phyloP scores from a whole-genome alignment of 1,139 yeast species.

The Blastobotrys malaysiensis region DNA sequence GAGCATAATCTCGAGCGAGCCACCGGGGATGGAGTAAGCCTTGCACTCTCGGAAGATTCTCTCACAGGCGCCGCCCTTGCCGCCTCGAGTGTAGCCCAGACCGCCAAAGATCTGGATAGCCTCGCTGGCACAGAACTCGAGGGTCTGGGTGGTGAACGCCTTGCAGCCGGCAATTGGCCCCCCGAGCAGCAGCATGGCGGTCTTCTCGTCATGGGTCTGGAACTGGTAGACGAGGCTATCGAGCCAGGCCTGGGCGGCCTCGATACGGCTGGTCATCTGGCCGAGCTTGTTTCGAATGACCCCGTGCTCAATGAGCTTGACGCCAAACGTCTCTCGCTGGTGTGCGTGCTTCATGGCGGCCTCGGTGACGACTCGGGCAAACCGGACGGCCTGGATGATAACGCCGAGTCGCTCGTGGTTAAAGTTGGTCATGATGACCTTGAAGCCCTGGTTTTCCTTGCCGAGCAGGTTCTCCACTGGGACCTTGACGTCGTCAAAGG shows the following conservation, averaged over 20 bases:
- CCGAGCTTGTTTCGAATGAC: conserved; percentile 42
- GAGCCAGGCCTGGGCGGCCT: conserved; percentile 37
- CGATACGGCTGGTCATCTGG: conserved; percentile 39
- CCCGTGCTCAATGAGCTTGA: conserved; percentile 38
- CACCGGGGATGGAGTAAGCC: conserved; percentile 43
- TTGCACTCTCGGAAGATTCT: conserved; percentile 41
- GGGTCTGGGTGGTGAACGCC: conserved; percentile 39
- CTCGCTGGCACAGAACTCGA: conserved; percentile 42
- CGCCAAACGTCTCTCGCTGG: conserved; percentile 41
- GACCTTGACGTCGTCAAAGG: conserved; percentile 42
- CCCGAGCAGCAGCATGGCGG: conserved; percentile 39
- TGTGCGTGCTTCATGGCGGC: conserved; percentile 41
- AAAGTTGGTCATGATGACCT: conserved; percentile 42
- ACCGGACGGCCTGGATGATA: conserved; percentile 37
- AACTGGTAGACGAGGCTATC: conserved; percentile 37
- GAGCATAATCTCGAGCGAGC: conserved; percentile 43
- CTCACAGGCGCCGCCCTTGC: conserved; percentile 41
- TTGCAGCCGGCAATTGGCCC: conserved; percentile 43
- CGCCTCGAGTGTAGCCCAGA: conserved; percentile 41
- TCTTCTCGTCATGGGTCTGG: conserved; percentile 33
- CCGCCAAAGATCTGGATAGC: conserved; percentile 44
- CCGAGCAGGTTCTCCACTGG: conserved; percentile 42
- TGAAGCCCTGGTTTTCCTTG: conserved; percentile 40
- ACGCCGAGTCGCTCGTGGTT: conserved; percentile 43
- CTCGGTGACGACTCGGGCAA: conserved; percentile 40